phyloP scores from a whole-genome alignment of 2,329 filamentous ascomycete genomes.

The Trichoderma oligosporum region DNA sequence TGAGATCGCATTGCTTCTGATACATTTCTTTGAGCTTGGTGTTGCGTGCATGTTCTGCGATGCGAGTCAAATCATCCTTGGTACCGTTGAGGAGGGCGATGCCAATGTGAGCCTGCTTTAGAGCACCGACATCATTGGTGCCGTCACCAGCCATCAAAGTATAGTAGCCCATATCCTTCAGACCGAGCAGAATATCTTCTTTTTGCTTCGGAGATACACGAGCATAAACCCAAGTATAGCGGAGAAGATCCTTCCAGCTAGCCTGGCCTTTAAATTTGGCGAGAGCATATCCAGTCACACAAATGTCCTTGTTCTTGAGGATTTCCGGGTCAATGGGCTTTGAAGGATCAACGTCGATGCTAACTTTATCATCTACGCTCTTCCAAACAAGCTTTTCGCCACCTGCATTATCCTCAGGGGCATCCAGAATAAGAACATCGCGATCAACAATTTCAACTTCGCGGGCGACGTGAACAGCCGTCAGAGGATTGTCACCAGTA shows the following conservation, averaged over 20 bases:
- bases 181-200: conserved; percentile 93
- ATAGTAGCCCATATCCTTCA: conserved; percentile 96
- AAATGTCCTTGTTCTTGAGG: conserved; percentile 81
- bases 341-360: conserved; percentile 78
- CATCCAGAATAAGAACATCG: conserved; percentile 89
- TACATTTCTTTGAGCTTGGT: conserved; percentile 99
- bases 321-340: conserved; percentile 78
- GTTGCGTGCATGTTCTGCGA: conserved; percentile 88
- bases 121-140: conserved; percentile 93
- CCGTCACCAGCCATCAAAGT: conserved; percentile 98
- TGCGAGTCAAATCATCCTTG: conserved; percentile 82
- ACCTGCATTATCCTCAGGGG: conserved; percentile 81
- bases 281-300: conserved; percentile 91
- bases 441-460: conserved; percentile 97
- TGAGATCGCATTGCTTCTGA: conserved; percentile 88
- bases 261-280: conserved; percentile 79
- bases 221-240: conserved; percentile 95
- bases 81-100: conserved; percentile 95
- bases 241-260: conserved; percentile 72
- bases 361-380: conserved; percentile 86
- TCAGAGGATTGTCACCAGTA: conserved; percentile 95
- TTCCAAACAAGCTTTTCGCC: conserved; percentile 87
- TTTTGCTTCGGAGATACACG: conserved; percentile 98
- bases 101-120: conserved; percentile 97
- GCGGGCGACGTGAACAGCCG: conserved; percentile 89